Conservation (phyloP, 345 rosid genomes). For the Geranium brycei region DNA sequence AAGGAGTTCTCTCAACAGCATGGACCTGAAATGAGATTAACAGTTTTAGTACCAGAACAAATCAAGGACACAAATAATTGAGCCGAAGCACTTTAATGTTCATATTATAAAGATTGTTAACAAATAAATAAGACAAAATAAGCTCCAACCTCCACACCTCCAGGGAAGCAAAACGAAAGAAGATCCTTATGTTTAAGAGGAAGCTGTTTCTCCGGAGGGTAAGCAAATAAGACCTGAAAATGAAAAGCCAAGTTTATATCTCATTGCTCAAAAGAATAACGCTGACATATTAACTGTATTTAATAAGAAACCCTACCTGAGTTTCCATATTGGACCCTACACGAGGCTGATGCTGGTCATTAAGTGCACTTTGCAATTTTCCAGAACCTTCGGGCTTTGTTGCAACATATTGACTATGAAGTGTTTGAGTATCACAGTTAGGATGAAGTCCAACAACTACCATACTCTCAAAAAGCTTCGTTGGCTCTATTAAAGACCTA, state of each 20-base stretch:
- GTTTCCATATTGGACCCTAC: conserved; percentile 72
- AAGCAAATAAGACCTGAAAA: conserved; percentile 75
- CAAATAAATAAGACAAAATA: conserved; percentile 4
- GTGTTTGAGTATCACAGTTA: conserved; percentile 66
- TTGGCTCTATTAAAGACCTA: conserved; percentile 59
- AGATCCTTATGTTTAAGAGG: conserved; percentile 82
- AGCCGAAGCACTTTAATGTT: too few species aligned
- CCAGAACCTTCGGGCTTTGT: conserved; percentile 54
- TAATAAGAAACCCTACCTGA: conserved; percentile 36
- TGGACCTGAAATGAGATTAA: conserved; percentile 41
- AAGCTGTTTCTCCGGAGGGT: conserved; percentile 74
- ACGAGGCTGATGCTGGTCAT: conserved; percentile 37
- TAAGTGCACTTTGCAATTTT: conserved; percentile 18
- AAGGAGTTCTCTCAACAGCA: conserved; percentile 88
- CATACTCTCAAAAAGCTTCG: conserved; percentile 83
- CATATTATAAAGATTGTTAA: neutral
- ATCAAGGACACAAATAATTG: too few species aligned
- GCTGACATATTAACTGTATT: neutral
- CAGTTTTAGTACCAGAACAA: neutral
- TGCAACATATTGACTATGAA: conserved; percentile 45
- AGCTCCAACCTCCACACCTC: conserved; percentile 66
- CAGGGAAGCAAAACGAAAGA: conserved; percentile 88
- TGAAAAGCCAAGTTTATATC: conserved; percentile 13
- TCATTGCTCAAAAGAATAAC: neutral
- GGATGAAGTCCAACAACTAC: conserved; percentile 93